Percentiles rank a stretch among this genome's conserved stretches.
Evolutionary conservation across 345 rosid genomes (phyloP).

Genomic region (Aethionema arabicum): DNA sequence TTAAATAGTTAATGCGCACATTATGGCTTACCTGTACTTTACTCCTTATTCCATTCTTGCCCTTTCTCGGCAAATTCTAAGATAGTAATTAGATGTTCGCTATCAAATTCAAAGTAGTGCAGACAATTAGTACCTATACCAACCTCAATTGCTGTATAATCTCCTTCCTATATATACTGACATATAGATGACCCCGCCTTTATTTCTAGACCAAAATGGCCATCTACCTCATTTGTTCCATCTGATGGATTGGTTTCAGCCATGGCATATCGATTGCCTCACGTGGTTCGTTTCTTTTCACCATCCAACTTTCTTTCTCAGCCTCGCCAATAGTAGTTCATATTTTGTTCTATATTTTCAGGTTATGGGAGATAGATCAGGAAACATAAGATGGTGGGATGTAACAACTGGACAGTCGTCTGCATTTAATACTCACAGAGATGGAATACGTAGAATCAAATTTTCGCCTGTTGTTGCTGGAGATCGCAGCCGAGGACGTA

Average conservation of each 20-base stretch:
- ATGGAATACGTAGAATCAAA: conserved; percentile 90
- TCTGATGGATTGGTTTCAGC: conserved; percentile 94
- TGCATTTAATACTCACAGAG: conserved; percentile 85
- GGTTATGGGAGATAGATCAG: conserved; percentile 76
- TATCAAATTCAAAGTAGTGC: conserved; percentile 12
- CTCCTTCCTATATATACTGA: conserved; percentile 20
- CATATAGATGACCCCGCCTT: conserved; percentile 34
- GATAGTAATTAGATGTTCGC: conserved; percentile 16
- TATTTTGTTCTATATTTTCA: conserved; percentile 36
- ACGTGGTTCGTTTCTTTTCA: conserved; percentile 67
- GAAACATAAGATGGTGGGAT: conserved; percentile 99
- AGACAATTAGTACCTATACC: conserved; percentile 21
- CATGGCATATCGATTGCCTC: conserved; percentile 96
- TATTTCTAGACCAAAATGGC: conserved; percentile 94
- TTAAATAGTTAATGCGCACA: conserved; percentile 23
- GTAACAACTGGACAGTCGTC: conserved; percentile 95
- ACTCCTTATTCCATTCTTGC: conserved; percentile 6
- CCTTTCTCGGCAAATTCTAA: neutral
- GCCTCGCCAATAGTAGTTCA: conserved; percentile 28
- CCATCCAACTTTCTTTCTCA: conserved; percentile 21
- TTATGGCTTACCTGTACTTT: conserved; percentile 18
- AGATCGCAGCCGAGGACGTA: conserved; percentile 90
- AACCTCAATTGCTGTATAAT: conserved; percentile 25
- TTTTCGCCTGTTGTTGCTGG: conserved; percentile 95
- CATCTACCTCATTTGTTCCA: conserved; percentile 90